A percentile compares a stretch with the other conserved stretches of the same genome.
These are phyloP conservation scores for Glomus cerebriforme DNA, from an alignment of 192 early-diverging fungal species.

Conservation along the genomic window DNA sequence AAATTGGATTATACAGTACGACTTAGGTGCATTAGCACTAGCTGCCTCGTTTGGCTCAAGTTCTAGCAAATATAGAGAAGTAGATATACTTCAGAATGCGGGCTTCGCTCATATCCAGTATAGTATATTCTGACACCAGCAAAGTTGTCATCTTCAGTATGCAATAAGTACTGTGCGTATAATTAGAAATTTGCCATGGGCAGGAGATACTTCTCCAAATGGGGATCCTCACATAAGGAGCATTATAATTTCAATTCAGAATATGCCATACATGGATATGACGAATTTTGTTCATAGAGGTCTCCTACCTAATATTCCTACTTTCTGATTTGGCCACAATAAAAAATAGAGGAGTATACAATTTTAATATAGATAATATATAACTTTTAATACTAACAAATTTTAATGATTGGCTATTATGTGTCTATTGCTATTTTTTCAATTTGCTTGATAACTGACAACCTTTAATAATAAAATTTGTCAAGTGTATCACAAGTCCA, in stretches of 20 bases:
- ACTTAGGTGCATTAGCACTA: conserved; percentile 20
- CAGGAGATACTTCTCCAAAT: conserved; percentile 3
- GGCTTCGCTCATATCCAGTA: not conserved
- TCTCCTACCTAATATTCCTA: conserved; percentile 2
- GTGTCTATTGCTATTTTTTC: too few species aligned
- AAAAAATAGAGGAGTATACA: too few species aligned
- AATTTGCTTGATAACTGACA: too few species aligned
- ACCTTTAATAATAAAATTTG: too few species aligned
- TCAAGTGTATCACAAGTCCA: too few species aligned
- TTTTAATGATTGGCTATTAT: too few species aligned
- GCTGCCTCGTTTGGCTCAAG: conserved; percentile 19
- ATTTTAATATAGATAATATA: too few species aligned
- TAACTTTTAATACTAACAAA: too few species aligned
- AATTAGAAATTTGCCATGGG: conserved; percentile 1
- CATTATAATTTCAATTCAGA: conserved; percentile 19
- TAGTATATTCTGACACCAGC: not conserved
- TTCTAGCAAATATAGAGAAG: not conserved
- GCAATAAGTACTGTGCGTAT: too few species aligned
- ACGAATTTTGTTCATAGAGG: conserved; percentile 18
- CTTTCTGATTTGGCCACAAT: too few species aligned
- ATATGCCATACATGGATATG: conserved; percentile 15
- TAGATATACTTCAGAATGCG: conserved; percentile 10
- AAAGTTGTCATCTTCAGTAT: not conserved
- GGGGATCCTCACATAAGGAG: not conserved
- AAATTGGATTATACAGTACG: conserved; percentile 19